phyloP scores from a whole-genome alignment of 2,329 filamentous ascomycete species.

The Diaporthe amygdali region DNA sequence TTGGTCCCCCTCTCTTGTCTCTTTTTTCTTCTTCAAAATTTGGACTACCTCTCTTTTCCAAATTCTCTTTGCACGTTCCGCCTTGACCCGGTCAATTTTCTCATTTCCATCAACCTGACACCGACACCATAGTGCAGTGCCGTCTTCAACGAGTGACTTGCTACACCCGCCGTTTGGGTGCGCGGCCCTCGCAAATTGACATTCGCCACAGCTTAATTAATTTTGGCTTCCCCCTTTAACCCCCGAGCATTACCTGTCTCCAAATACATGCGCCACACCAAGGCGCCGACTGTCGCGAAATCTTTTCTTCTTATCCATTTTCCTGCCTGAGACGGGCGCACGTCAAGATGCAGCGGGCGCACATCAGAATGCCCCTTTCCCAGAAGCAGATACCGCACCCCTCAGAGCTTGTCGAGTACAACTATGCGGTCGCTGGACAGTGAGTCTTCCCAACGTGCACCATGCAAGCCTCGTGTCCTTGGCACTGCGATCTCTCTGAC shows the following conservation, averaged over 20 bases:
- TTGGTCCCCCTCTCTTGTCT: neutral
- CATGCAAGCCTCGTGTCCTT: neutral
- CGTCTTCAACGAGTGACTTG: conserved; percentile 3
- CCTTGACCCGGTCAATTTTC: neutral
- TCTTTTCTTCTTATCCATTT: conserved; percentile 11
- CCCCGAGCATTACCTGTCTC: neutral
- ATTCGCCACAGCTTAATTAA: conserved; percentile 20
- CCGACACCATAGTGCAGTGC: neutral
- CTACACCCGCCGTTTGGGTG: neutral
- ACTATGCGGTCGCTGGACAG: conserved; percentile 84
- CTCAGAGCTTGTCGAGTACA: conserved; percentile 70
- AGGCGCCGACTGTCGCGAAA: neutral
- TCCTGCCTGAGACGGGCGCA: conserved; percentile 5
- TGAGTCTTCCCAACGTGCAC: conserved; percentile 52
- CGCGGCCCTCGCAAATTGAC: conserved; percentile 10
- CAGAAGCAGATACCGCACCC: conserved; percentile 55
- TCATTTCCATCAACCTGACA: neutral
- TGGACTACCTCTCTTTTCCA: neutral
- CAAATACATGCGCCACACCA: conserved; percentile 20
- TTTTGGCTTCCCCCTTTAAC: conserved; percentile 15
- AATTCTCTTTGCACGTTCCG: neutral
- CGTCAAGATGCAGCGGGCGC: conserved; percentile 16
- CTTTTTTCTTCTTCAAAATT: neutral
- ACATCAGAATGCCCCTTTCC: conserved; percentile 30
- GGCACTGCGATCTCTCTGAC: conserved; percentile 26